These are phyloP conservation scores for Danielozyma ontarioensis DNA, from an alignment of 805 yeast genomes.

Conservation along the genomic window DNA sequence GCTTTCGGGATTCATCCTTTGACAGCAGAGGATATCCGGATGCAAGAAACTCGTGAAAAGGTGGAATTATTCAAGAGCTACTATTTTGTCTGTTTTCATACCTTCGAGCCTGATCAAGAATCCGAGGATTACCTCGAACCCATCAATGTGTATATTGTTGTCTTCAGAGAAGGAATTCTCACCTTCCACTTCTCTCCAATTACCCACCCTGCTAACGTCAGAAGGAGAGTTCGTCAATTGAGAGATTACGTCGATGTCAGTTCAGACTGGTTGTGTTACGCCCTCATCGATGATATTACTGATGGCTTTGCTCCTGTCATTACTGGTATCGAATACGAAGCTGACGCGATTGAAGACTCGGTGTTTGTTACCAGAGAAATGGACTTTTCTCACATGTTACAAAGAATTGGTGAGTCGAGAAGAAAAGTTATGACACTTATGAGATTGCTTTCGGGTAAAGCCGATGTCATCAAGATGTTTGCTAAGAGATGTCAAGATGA, in stretches of 20 bases:
- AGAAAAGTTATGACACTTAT: slow-evolving; percentile 88
- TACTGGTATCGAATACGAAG: slow-evolving; percentile 72
- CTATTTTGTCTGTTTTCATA: slow-evolving; percentile 94
- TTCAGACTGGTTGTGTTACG: slow-evolving; percentile 81
- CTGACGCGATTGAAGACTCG: slow-evolving; percentile 77
- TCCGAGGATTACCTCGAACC: slow-evolving; percentile 28
- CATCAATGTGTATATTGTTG: slow-evolving; percentile 65
- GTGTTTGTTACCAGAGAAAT: slow-evolving; percentile 75
- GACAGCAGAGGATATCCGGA: slow-evolving; percentile 94
- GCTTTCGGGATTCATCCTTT: slow-evolving; percentile 97
- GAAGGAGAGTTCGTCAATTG: slow-evolving; percentile 76
- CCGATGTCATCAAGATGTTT: slow-evolving; percentile 94
- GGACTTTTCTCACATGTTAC: slow-evolving; percentile 73
- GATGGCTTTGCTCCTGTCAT: slow-evolving; percentile 83
- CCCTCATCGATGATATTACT: slow-evolving; percentile 76
- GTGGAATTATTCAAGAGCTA: slow-evolving; percentile 87
- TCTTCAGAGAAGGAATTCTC: slow-evolving; percentile 54
- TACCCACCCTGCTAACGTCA: slow-evolving; percentile 60
- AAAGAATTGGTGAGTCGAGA: slow-evolving; percentile 83
- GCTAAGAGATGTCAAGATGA: slow-evolving; percentile 91
- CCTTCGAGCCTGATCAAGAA: slow-evolving; percentile 74
- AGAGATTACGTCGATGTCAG: slow-evolving; percentile 73
- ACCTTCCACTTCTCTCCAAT: slow-evolving; percentile 59
- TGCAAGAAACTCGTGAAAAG: slow-evolving; percentile 96
- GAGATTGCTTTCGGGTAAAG: slow-evolving; percentile 87